Conservation (phyloP, 495 filamentous ascomycete genomes). For the Daldinia vernicosa region DNA sequence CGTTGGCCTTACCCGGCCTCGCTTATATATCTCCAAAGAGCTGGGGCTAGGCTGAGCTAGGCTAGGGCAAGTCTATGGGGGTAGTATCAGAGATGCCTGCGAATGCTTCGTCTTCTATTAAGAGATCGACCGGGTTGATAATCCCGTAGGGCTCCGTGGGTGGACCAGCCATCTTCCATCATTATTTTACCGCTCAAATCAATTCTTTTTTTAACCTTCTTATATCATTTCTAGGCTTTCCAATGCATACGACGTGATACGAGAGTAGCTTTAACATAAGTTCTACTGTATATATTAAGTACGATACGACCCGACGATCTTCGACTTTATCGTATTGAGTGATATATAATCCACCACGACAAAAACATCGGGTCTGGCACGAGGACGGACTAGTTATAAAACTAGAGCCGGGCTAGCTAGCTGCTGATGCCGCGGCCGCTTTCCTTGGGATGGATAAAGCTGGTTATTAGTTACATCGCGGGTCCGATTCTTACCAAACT, state of each 20-base stretch:
- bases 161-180: conserved; percentile 13
- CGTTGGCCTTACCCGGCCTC: conserved; percentile 18
- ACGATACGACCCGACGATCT: not conserved
- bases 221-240: not conserved
- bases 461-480: conserved; percentile 30
- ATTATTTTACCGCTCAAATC: conserved; percentile 1
- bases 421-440: not conserved
- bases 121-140: conserved; percentile 24
- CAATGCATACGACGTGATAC: not conserved
- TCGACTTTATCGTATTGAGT: conserved; percentile 11
- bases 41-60: conserved; percentile 29
- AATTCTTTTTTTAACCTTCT: not conserved
- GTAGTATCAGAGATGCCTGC: conserved; percentile 35
- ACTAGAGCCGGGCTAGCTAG: conserved; percentile 13
- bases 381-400: conserved; percentile 11
- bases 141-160: conserved; percentile 26
- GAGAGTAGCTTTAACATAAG: not conserved
- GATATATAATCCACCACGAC: conserved; percentile 1
- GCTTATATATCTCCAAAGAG: conserved; percentile 25
- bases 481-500: conserved; percentile 24
- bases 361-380: conserved; percentile 3
- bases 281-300: not conserved
- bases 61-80: conserved; percentile 19
- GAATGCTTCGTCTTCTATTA: conserved; percentile 4
- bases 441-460: conserved; percentile 13